A percentile compares a stretch with the other conserved stretches of the same genome.
These are phyloP conservation scores for Xylariales sp. DNA, from an alignment of 2,329 filamentous ascomycete species.

Conservation along the genomic window DNA sequence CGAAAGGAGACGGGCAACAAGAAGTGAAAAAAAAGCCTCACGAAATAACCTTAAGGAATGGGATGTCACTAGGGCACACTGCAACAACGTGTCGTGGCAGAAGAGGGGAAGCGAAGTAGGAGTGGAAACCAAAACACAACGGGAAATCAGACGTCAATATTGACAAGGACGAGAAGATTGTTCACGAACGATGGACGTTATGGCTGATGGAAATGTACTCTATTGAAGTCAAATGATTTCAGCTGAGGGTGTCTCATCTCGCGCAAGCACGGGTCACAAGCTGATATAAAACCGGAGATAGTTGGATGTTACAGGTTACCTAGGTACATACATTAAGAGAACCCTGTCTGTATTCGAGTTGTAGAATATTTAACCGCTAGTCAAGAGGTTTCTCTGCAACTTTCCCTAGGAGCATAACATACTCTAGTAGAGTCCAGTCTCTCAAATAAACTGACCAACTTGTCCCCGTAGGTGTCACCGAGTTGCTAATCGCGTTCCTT, in stretches of 20 bases:
- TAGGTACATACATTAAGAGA: not conserved
- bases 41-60: not conserved
- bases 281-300: not conserved
- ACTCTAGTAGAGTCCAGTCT: not conserved
- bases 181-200: too few species aligned
- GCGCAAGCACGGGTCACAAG: not conserved
- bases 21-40: slow-evolving; percentile 1
- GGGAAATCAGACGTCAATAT: too few species aligned
- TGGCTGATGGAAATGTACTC: too few species aligned
- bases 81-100: too few species aligned
- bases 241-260: too few species aligned
- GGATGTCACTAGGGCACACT: too few species aligned
- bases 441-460: too few species aligned
- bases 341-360: not conserved
- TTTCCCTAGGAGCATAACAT: not conserved
- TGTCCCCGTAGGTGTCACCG: not conserved
- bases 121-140: too few species aligned
- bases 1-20: not conserved
- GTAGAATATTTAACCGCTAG: not conserved
- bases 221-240: too few species aligned
- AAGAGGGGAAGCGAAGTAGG: too few species aligned
- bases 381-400: too few species aligned
- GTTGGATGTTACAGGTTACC: not conserved
- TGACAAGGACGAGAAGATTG: too few species aligned
- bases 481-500: not conserved